Evolutionary conservation across 2,329 filamentous ascomycete species (phyloP), one percentile per base, ranked within the genome.

Genomic region (Fusarium gaditjirri): DNA sequence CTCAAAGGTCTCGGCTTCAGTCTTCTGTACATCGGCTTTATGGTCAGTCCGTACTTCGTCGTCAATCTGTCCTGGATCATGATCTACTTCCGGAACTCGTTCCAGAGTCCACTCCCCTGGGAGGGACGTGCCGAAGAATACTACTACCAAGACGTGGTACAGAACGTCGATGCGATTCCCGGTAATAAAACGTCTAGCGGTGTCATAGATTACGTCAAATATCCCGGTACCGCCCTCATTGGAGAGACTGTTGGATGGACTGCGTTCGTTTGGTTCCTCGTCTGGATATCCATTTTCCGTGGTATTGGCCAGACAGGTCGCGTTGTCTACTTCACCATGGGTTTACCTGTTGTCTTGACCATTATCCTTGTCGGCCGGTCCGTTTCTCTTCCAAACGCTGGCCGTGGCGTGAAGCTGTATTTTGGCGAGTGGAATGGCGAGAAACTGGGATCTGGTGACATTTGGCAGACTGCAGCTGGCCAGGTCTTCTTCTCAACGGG

Each of bases 311-410:
- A 88, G 65, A 89, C 88, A 4, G 88, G 88, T 4, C 84, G 87
- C 10, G 88, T 89, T 14, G 87, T 89, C 9, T 90, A 89, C 79
- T 88, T 88, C 77, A 89, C 87, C n/a, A 89, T 90, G 87, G 87
- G 87, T 2, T 76, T 90, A 9, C 88, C 88, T 1, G 88, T 90
- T 54, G 80, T 88, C 64, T 86, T 87, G 19, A 89, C 86, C 5
- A 83, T 90, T 67, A 84, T 89, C 60, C 82, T 90, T 31, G 84
- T 90, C 50, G 88, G 86, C 23, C 84, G 88, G 4, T 83, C 86
- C 0, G 77, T 85, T 2, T 89, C 88, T 0, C 85, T 89, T 1
- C 83, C 85, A 0, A 89, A 89, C 72, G 88, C 88, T 0, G 75
- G 82, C 3, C 84, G 84, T 31, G 88, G 88, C 10, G 81, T 89